Evolutionary conservation across 1,284 basidiomycete genomes (phyloP).

Genomic region (Puccinia horiana): DNA sequence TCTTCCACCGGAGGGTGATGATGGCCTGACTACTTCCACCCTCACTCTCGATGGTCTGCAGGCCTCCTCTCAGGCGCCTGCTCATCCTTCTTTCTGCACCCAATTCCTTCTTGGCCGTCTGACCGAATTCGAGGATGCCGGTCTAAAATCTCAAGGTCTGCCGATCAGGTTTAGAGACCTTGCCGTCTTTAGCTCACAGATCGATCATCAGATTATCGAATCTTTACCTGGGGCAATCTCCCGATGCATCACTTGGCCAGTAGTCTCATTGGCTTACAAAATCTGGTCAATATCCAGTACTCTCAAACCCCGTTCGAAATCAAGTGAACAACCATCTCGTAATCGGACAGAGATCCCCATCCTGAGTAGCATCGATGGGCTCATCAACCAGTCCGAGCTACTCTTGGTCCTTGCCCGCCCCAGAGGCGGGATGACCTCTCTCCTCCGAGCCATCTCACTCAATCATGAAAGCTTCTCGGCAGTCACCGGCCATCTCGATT

Average conservation of each 20-base stretch:
- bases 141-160: constrained; percentile 29
- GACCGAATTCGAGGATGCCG: constrained; percentile 23
- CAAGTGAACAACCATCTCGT: background rate
- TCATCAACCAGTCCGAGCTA: constrained; percentile 51
- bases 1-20: too few relatives aligned
- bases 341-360: constrained; percentile 23
- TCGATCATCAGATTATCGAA: constrained; percentile 35
- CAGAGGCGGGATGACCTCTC: constrained; percentile 47
- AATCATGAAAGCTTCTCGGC: constrained; percentile 51
- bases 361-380: constrained; percentile 27
- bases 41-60: background rate
- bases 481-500: constrained; percentile 52
- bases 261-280: background rate
- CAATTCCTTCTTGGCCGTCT: constrained; percentile 18
- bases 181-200: constrained; percentile 26
- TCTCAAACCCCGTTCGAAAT: background rate
- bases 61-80: background rate
- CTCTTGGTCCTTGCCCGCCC: constrained; percentile 46
- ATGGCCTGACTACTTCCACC: too few relatives aligned
- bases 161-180: constrained; percentile 41
- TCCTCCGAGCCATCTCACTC: constrained; percentile 48
- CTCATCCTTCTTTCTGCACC: constrained; percentile 8
- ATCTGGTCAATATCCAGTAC: background rate
- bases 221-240: constrained; percentile 10
- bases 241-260: background rate